Evolutionary conservation across 352 stramenopile genomes (phyloP).

Genomic region (Globisporangium parvum): DNA sequence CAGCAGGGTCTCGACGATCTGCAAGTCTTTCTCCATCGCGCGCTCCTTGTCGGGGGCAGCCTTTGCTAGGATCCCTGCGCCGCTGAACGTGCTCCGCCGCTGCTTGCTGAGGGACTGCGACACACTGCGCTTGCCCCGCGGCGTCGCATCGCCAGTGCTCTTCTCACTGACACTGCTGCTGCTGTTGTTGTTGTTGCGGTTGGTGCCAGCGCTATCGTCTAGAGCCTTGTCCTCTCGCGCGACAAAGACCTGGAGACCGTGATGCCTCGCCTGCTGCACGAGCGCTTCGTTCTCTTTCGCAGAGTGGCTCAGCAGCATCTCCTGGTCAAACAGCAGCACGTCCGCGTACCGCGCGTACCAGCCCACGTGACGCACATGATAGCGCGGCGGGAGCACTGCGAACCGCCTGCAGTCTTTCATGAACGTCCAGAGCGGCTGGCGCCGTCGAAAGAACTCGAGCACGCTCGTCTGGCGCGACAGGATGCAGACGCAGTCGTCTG

Average conservation of each 20-base stretch:
- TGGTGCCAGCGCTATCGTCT: not conserved
- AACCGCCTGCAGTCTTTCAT: slow-evolving; percentile 31
- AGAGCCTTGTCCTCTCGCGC: slow-evolving; percentile 9
- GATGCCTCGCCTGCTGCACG: slow-evolving; percentile 17
- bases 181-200: not conserved
- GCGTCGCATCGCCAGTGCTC: not conserved
- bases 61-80: slow-evolving; percentile 5
- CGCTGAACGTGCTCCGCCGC: slow-evolving; percentile 3
- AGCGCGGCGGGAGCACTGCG: slow-evolving; percentile 7
- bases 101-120: not conserved
- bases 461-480: slow-evolving; percentile 20
- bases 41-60: slow-evolving; percentile 1
- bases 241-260: slow-evolving; percentile 25
- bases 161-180: not conserved
- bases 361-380: slow-evolving; percentile 20
- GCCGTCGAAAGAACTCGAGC: slow-evolving; percentile 20
- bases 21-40: slow-evolving; percentile 6
- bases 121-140: slow-evolving; percentile 1
- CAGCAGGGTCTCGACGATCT: slow-evolving; percentile 30
- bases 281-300: slow-evolving; percentile 27
- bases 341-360: slow-evolving; percentile 23
- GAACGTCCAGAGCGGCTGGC: slow-evolving; percentile 26
- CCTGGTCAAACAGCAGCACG: slow-evolving; percentile 24
- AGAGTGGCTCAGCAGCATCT: slow-evolving; percentile 26
- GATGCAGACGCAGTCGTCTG: slow-evolving; percentile 19